Base-by-base conservation (phyloP, 768 basidiomycete species). In the Tremella fuciformis region DNA sequence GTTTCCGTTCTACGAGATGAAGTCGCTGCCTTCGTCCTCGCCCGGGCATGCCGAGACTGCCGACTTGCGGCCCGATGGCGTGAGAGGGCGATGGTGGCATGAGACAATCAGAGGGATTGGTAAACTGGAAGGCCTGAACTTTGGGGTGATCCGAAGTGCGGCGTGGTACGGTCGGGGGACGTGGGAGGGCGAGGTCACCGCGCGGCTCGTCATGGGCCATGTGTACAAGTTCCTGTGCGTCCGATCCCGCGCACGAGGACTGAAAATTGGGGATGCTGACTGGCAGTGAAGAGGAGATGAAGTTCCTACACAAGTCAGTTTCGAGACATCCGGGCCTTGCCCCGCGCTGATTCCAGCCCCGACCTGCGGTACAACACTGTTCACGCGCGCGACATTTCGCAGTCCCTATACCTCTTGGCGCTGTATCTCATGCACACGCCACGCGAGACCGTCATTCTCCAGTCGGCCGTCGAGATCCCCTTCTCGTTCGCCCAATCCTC, bases 241-340 rank as follows among this genome's bases (percentile, higher is more conserved):
- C 13, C 2, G 4, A 11, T 18, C 39, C 18, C 39, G 13, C 39
- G 11, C 18, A 41, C 39, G 11, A 11, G 13, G 11, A 8, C 42
- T 8, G n/a, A 4, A 46, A 46, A 6, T 6, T 4, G 42, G 16
- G n/a, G 4, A 46, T 8, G 22, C 42, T 46, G 15, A 46, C 34
- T 22, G 29, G 21, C 57, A 73, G 69, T 37, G 67, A 72, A n/a
- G 70, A 76, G 40, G 72, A 76, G 47, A 76, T 76, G 75, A 74
- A 74, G 53, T 76, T 74, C 49, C 55, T 76, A 18, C 65, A 76
- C 66, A 73, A 72, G 70, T 71, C 44, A 53, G 70, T 62, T 13
- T 41, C 13, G 9, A 24, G 21, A 13, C 13, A 1, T 7, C 37
- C 41, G 16, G 39, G 19, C 39, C 21, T 16, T 11, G n/a, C 11